These are phyloP conservation scores for Fusarium sp. DNA, from an alignment of 2,329 filamentous ascomycete genomes.

Conservation along the genomic window DNA sequence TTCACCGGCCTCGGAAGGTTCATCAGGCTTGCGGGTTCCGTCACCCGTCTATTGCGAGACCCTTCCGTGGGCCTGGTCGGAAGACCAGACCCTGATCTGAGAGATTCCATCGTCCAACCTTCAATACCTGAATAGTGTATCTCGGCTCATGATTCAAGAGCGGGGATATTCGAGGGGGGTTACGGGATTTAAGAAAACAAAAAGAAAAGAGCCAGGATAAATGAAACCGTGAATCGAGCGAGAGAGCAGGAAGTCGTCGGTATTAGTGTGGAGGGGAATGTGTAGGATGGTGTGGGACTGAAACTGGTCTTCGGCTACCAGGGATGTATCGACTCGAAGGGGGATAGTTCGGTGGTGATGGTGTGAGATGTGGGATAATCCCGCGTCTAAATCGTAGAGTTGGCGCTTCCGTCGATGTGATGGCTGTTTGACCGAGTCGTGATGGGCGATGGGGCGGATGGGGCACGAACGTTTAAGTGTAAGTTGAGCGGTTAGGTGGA, in stretches of 20 bases:
- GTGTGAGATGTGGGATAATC: conserved; percentile 45
- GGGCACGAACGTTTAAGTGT: conserved; percentile 35
- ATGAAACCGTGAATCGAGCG: conserved; percentile 39
- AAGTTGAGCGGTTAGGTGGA: conserved; percentile 31
- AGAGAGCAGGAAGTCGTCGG: conserved; percentile 44
- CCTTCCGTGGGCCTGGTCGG: conserved; percentile 59
- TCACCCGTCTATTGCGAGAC: conserved; percentile 49
- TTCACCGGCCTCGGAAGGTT: conserved; percentile 45
- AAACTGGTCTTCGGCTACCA: conserved; percentile 39
- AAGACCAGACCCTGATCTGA: conserved; percentile 58
- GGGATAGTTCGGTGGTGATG: conserved; percentile 46
- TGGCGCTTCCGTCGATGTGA: conserved; percentile 45
- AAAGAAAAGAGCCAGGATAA: neutral
- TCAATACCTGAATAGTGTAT: conserved; percentile 37
- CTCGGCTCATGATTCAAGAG: conserved; percentile 42
- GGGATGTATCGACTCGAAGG: conserved; percentile 41
- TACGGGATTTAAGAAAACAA: conserved; percentile 30
- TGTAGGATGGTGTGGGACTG: conserved; percentile 46
- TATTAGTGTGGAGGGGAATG: conserved; percentile 48
- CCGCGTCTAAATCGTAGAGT: conserved; percentile 43
- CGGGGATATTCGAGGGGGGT: conserved; percentile 12
- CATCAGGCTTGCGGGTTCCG: conserved; percentile 39
- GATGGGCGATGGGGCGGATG: conserved; percentile 21
- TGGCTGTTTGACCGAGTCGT: conserved; percentile 34
- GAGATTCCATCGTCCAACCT: conserved; percentile 61